These are phyloP conservation scores for Dorcoceras hygrometricum DNA, from an alignment of 257 asterid genomes.

Conservation along the genomic window DNA sequence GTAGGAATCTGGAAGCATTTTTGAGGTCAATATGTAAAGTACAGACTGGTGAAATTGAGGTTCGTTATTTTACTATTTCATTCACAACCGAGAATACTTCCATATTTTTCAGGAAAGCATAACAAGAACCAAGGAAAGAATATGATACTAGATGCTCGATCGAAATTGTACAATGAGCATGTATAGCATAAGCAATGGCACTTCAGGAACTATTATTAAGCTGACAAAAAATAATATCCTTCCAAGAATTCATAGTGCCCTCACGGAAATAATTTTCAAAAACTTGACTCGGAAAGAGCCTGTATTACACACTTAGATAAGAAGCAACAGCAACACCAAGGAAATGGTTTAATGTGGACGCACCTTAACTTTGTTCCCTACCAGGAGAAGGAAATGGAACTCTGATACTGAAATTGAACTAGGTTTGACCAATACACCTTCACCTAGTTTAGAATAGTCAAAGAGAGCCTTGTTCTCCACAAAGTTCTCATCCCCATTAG, in stretches of 20 bases:
- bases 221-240: constrained; percentile 5
- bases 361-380: constrained; percentile 95
- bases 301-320: constrained; percentile 10
- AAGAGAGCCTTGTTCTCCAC: constrained; percentile 98
- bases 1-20: not conserved
- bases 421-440: constrained; percentile 87
- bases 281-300: constrained; percentile 16
- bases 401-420: constrained; percentile 90
- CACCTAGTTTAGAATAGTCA: constrained; percentile 73
- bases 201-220: constrained; percentile 5
- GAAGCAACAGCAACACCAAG: constrained; percentile 26
- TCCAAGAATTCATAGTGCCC: constrained; percentile 19
- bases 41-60: constrained; percentile 14
- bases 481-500: constrained; percentile 93
- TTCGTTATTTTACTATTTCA: not conserved
- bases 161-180: constrained; percentile 7
- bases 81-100: not conserved
- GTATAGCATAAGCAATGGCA: constrained; percentile 2
- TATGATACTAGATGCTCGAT: constrained; percentile 10
- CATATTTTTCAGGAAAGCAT: not conserved
- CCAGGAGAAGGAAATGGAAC: constrained; percentile 94
- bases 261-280: constrained; percentile 4
- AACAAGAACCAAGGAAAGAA: not conserved
- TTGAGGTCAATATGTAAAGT: constrained; percentile 8
- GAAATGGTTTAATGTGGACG: constrained; percentile 28